Base-by-base conservation (phyloP, 768 basidiomycete genomes). In the Grammothele lineata region DNA sequence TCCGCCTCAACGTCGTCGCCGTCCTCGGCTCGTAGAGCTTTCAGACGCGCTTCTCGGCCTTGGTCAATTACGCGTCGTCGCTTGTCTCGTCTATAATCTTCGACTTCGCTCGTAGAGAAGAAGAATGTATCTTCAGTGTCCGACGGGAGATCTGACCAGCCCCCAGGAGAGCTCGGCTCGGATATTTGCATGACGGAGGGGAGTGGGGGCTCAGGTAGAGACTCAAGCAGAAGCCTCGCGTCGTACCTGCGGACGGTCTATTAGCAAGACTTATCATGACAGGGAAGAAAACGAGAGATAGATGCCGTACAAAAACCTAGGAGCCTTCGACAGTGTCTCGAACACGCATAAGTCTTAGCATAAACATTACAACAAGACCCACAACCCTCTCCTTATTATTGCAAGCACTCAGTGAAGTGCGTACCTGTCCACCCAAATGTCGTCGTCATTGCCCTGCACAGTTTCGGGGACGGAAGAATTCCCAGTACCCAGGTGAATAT, bases 101-200 rank as follows among this genome's bases (percentile, higher is more conserved):
- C 80, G 2, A 73, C 66, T 54, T 92, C 91, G 5, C 73, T 71
- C 0, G 76, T 76, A 0, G 80, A 72, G 51, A 93, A 75, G 67
- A 87, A 88, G 65, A 92, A 94, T 0, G 78, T 85, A 55, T 94
- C 91, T 67, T 93, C 92, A 4, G 80, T 62, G 57, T 93, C 91
- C 0, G 91, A 92, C 4, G 90, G 84, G 2, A 93, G 74, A 62
- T 91, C 85, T 0, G 84, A 85, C 90, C 90, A 93, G 7, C 86
- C 87, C 3, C 73, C 66, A 2, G 80, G 76, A 0, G 82, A 79
- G 19, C 61, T 64, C 1, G 73, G 46, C 22, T 34, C 51, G 40
- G 47, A 34, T 25, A 40, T 26, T 17, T 5, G 21, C 15, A 17
- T 19, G 3, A 8, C 12, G 15, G 51, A 18, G 11, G 40, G n/a